These are phyloP conservation scores for Colletotrichum godetiae DNA, from an alignment of 2,329 filamentous ascomycete genomes.

Conservation along the genomic window DNA sequence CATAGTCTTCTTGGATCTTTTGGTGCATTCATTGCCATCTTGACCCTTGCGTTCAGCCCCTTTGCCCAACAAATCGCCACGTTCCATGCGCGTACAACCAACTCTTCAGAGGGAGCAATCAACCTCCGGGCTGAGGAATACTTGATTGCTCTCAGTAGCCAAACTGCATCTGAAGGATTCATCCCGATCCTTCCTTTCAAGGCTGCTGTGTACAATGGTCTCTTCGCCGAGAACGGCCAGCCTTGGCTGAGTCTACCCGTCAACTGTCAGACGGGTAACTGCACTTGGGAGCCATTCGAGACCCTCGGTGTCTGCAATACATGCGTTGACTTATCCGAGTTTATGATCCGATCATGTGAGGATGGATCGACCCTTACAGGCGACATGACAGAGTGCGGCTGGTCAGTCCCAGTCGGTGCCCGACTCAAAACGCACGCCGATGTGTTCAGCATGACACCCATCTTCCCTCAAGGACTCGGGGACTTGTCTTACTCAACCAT, in stretches of 20 bases:
- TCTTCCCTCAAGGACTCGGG: constrained; percentile 41
- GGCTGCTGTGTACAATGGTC: constrained; percentile 47
- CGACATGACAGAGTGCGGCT: constrained; percentile 41
- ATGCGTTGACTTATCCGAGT: constrained; percentile 40
- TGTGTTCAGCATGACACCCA: constrained; percentile 47
- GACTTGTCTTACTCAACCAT: constrained; percentile 45
- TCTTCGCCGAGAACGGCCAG: constrained; percentile 46
- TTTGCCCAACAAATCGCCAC: constrained; percentile 47
- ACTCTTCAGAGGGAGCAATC: constrained; percentile 38
- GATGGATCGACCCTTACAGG: constrained; percentile 1
- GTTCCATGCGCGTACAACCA: constrained; percentile 40
- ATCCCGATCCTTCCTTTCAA: constrained; percentile 48
- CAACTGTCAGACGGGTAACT: constrained; percentile 37
- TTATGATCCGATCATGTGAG: constrained; percentile 42
- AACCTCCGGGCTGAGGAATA: constrained; percentile 44
- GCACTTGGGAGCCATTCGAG: constrained; percentile 38
- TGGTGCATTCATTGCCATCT: constrained; percentile 42
- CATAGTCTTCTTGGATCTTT: constrained; percentile 42
- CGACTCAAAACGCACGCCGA: constrained; percentile 39
- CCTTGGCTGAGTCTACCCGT: constrained; percentile 34
- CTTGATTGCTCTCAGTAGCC: constrained; percentile 41
- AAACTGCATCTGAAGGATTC: constrained; percentile 39
- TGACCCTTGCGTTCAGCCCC: constrained; percentile 43
- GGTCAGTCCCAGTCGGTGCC: constrained; percentile 43
- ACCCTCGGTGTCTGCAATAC: constrained; percentile 38